Conservation (phyloP, 2,329 filamentous ascomycete species). For the Parafenestella ontariensis region DNA sequence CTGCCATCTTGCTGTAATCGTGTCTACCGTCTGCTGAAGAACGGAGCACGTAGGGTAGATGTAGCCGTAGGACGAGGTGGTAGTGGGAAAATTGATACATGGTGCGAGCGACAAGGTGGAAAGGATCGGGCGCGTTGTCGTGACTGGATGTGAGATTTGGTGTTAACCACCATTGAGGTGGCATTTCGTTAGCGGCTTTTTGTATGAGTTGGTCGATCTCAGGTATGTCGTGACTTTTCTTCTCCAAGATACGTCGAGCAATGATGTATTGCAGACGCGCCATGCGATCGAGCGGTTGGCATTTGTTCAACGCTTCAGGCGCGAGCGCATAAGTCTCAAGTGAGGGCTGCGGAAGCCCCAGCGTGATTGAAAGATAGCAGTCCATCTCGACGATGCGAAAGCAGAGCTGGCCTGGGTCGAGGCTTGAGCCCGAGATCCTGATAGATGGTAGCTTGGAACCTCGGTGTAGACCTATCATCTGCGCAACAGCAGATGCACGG, state of each 20-base stretch:
- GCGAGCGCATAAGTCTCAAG: constrained; percentile 10
- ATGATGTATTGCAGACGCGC: constrained; percentile 43
- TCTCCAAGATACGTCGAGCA: constrained; percentile 48
- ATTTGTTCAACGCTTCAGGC: constrained; percentile 7
- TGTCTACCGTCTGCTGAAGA: constrained; percentile 9
- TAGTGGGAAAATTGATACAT: constrained; percentile 24
- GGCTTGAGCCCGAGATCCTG: too few species aligned
- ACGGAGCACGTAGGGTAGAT: constrained; percentile 26
- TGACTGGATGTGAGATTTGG: constrained; percentile 8
- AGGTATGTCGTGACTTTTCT: constrained; percentile 27
- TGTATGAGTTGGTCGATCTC: constrained; percentile 26
- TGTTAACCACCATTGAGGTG: constrained; percentile 30
- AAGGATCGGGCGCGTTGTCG: background rate
- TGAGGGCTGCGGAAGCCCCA: constrained; percentile 49
- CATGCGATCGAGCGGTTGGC: constrained; percentile 38
- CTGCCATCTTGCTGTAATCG: constrained; percentile 23
- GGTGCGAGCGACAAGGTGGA: constrained; percentile 13
- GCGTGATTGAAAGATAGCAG: constrained; percentile 50
- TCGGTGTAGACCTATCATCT: constrained; percentile 53
- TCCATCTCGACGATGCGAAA: constrained; percentile 50
- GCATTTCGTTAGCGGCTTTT: constrained; percentile 20
- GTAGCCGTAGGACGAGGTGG: constrained; percentile 19
- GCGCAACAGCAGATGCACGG: constrained; percentile 50
- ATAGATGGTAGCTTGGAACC: constrained; percentile 48
- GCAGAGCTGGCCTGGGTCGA: constrained; percentile 41